Conservation (phyloP, 139 green algal genomes). For the Helicosporidium sp. region DNA sequence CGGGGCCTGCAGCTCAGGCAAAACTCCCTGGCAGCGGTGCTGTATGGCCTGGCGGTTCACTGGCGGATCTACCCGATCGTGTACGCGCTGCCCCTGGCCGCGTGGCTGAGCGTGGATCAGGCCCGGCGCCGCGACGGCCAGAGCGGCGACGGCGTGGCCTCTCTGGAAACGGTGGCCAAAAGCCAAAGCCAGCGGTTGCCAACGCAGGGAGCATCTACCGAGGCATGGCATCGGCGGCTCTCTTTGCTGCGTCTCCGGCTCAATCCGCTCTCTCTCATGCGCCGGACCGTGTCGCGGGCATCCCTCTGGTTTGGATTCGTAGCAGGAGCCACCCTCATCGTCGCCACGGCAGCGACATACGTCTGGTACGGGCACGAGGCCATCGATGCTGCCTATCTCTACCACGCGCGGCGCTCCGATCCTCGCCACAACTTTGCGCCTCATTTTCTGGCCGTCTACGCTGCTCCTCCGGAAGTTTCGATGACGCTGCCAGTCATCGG, state of each 20-base stretch:
- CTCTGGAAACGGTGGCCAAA: not conserved
- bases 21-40: conserved; percentile 15
- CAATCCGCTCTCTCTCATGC: too few species aligned
- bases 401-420: conserved; percentile 58
- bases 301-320: conserved; percentile 2
- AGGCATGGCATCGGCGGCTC: not conserved
- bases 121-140: too few species aligned
- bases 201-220: too few species aligned
- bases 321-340: conserved; percentile 23
- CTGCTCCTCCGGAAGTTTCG: not conserved
- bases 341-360: conserved; percentile 32
- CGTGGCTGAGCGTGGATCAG: too few species aligned
- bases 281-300: too few species aligned
- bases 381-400: conserved; percentile 62
- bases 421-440: conserved; percentile 84
- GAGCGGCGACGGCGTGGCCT: too few species aligned
- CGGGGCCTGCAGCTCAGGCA: conserved; percentile 18
- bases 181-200: not conserved
- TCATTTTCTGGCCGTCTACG: conserved; percentile 67
- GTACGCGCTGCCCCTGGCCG: conserved; percentile 45
- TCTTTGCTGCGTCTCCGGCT: too few species aligned
- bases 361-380: conserved; percentile 42
- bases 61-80: conserved; percentile 80
- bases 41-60: conserved; percentile 77
- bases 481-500: too few species aligned